A percentile compares a stretch with the other conserved stretches of the same genome.
Conservation (phyloP, 208 protist genomes). For the Wallacemonas sp. region DNA sequence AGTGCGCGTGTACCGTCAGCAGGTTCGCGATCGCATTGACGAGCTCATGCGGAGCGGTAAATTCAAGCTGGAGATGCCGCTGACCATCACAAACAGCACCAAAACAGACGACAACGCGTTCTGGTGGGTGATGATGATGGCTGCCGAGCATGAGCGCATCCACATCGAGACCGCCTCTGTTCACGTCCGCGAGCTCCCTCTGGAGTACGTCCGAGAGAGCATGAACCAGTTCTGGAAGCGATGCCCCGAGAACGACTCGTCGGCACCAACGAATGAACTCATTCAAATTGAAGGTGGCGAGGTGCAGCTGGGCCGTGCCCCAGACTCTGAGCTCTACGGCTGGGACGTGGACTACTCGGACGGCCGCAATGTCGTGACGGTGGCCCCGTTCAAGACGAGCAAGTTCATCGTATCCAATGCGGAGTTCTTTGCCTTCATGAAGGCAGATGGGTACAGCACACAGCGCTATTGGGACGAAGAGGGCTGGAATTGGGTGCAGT, state of each 20-base stretch:
- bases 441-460: conserved; percentile 89
- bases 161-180: conserved; percentile 97
- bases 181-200: conserved; percentile 94
- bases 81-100: conserved; percentile 82
- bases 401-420: conserved; percentile 96
- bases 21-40: conserved; percentile 78
- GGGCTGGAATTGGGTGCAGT: conserved; percentile 95
- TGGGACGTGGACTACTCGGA: conserved; percentile 97
- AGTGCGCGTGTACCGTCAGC: conserved; percentile 87
- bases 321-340: conserved; percentile 85
- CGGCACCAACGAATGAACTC: conserved; percentile 76
- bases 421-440: conserved; percentile 94
- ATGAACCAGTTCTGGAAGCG: conserved; percentile 77
- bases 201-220: conserved; percentile 61
- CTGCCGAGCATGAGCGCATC: conserved; percentile 96
- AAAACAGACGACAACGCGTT: conserved; percentile 76
- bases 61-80: conserved; percentile 69
- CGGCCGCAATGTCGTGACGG: conserved; percentile 67
- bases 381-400: conserved; percentile 92
- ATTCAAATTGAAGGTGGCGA: conserved; percentile 67
- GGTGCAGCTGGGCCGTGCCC: conserved; percentile 73
- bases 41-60: conserved; percentile 71
- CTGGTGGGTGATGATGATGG: conserved; percentile 94
- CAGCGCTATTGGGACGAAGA: conserved; percentile 95
- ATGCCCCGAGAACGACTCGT: conserved; percentile 48